Evolutionary conservation across 345 rosid genomes (phyloP).

Genomic region (Cardamine chenopodiifolia): DNA sequence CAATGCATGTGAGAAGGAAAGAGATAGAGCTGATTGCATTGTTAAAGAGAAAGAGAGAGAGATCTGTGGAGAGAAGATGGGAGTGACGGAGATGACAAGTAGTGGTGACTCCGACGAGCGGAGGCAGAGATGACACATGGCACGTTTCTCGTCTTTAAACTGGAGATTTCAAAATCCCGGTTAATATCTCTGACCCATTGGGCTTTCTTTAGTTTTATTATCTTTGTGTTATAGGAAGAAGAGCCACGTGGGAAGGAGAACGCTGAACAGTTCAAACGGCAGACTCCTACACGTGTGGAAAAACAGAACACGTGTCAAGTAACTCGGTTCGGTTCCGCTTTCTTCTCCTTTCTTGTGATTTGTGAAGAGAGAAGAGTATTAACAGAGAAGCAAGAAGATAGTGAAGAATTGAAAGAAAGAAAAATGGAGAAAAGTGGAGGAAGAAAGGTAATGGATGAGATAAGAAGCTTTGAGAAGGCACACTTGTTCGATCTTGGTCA

Average conservation of each 20-base stretch:
- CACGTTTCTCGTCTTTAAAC: constrained; percentile 24
- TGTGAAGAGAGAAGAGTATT: constrained; percentile 12
- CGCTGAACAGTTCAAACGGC: constrained; percentile 29
- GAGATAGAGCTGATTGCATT: constrained; percentile 70
- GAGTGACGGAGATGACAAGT: constrained; percentile 40
- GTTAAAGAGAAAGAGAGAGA: constrained; percentile 24
- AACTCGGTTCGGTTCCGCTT: constrained; percentile 30
- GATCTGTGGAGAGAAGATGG: not conserved
- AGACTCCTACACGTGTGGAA: constrained; percentile 39
- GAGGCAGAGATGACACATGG: constrained; percentile 46
- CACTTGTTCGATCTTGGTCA: constrained; percentile 82
- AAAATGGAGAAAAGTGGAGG: constrained; percentile 43
- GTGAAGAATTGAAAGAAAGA: not conserved
- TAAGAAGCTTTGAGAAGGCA: constrained; percentile 61
- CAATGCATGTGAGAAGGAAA: constrained; percentile 54
- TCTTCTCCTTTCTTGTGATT: constrained; percentile 17
- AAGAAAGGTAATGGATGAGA: constrained; percentile 53
- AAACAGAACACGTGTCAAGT: constrained; percentile 32
- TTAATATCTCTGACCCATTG: constrained; percentile 12
- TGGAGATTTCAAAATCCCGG: constrained; percentile 17
- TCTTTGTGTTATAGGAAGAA: not conserved
- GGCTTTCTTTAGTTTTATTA: constrained; percentile 23
- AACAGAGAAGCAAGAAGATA: constrained; percentile 12
- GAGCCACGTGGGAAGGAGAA: constrained; percentile 33
- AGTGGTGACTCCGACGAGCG: not conserved